Evolutionary conservation across 75 land plant species (phyloP), one percentile per base, ranked within the genome.

Genomic region (Gnetum montanum): DNA sequence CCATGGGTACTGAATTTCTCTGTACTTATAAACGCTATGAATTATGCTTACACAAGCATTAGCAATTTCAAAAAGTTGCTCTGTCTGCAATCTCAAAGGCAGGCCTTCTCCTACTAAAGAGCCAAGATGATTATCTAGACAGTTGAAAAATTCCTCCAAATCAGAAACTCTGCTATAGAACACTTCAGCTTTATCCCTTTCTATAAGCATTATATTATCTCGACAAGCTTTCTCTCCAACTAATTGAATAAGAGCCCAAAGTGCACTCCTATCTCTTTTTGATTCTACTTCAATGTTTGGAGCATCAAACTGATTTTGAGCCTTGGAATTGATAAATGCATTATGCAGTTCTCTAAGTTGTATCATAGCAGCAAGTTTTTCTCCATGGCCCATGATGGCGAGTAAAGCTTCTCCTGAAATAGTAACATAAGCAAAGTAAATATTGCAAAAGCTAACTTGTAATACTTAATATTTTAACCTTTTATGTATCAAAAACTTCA

Each of bases 161-260:
- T 86, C 85, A 57, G 99, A 90, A 57, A 95, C 88, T 44, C 81
- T 85, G 49, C 89, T 95, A 51, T 85, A 95, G 54, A 95, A 95
- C 24, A 95, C 88, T 72, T 95, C 99, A 56, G 81, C 81, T 75
- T 86, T 90, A 34, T 95, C 99, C 48, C 96, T 73, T 59, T 95
- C 99, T 88, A 95, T 83, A 30, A 95, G 78, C 69, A 90, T 81
- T 49, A 95, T 88, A 70, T 80, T 86, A 57, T 86, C 83, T 48
- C 88, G 70, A 6, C 97, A 85, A 10, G 91, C 88, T 70, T 80
- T 83, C 56, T 95, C 97, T 31, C 99, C 99, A 68, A 82, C 83
- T 52, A 86, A 55, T 43, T 86, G 97, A 34, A 90, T 77, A 22
- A 88, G 71, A 51, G 83, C 84, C 99, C 99, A 95, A 48, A 95